phyloP scores from a whole-genome alignment of 1,284 basidiomycete species.

The Irpex sp. region DNA sequence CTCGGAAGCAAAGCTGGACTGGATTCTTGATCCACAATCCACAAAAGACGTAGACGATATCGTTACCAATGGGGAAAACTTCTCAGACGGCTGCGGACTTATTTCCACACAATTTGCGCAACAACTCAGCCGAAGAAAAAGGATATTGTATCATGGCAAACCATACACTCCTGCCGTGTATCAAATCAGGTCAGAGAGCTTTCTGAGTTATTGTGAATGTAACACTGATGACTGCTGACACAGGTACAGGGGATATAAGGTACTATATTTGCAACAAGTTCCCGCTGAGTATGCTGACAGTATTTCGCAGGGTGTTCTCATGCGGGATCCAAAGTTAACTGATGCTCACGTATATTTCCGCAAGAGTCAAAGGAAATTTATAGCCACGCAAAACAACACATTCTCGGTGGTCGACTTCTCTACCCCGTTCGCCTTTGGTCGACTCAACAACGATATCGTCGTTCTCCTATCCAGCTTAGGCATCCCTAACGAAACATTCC shows the following conservation, averaged over 20 bases:
- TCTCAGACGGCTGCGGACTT: constrained; percentile 67
- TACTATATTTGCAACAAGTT: not conserved
- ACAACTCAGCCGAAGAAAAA: constrained; percentile 47
- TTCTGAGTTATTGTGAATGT: not conserved
- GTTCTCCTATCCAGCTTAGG: constrained; percentile 61
- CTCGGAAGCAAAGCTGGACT: constrained; percentile 59
- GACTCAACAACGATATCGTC: constrained; percentile 66
- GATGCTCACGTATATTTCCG: constrained; percentile 50
- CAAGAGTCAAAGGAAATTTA: constrained; percentile 67
- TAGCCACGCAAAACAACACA: constrained; percentile 46
- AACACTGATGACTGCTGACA: not conserved
- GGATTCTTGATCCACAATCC: constrained; percentile 43
- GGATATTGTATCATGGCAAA: constrained; percentile 47
- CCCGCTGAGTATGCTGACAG: not conserved
- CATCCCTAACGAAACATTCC: constrained; percentile 47
- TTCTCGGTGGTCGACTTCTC: constrained; percentile 66
- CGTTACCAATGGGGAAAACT: constrained; percentile 48
- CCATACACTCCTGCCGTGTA: constrained; percentile 59
- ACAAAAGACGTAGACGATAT: constrained; percentile 58
- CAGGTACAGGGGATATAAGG: constrained; percentile 59
- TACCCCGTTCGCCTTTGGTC: constrained; percentile 55
- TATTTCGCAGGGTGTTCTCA: constrained; percentile 44
- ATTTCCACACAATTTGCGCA: constrained; percentile 50
- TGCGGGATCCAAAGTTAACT: constrained; percentile 57
- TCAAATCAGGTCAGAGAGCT: constrained; percentile 49